A percentile compares a stretch with the other conserved stretches of the same genome.
Conservation (phyloP, 306 rosid species). For the Dryas alaskensis region DNA sequence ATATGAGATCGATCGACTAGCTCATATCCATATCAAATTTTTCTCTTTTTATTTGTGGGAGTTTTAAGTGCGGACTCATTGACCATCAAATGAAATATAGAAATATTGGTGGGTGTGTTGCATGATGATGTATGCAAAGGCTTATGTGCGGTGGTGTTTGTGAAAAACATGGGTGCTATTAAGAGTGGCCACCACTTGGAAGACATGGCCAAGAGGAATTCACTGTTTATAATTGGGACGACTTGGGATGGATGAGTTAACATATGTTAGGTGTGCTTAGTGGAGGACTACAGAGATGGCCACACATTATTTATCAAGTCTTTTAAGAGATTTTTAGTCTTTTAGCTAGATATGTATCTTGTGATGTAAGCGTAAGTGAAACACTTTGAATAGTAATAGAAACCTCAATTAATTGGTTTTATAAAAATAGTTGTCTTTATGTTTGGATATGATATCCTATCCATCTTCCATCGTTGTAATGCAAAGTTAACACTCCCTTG, state of each 20-base stretch:
- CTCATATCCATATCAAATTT: background rate
- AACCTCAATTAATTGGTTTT: no score
- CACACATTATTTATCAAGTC: background rate
- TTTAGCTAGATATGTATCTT: no score
- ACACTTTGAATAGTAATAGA: no score
- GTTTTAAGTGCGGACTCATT: background rate
- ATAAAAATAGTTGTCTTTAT: no score
- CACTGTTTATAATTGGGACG: slow-evolving; percentile 9
- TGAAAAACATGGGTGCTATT: slow-evolving; percentile 11
- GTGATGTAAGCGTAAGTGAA: no score
- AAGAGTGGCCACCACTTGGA: slow-evolving; percentile 24
- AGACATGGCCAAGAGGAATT: slow-evolving; percentile 20
- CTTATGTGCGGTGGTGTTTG: slow-evolving; percentile 2
- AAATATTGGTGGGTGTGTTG: slow-evolving; percentile 3
- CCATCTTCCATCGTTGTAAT: background rate
- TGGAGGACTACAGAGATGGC: slow-evolving; percentile 6
- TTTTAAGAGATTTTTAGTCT: background rate
- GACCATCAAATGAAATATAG: slow-evolving; percentile 12
- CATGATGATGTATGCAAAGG: slow-evolving; percentile 17
- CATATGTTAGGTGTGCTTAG: background rate
- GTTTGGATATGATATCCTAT: background rate
- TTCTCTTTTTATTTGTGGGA: background rate
- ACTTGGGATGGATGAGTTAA: background rate
- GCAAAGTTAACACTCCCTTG: background rate
- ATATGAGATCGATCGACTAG: no score